Evolutionary conservation across 108 stramenopile species (phyloP), one percentile per base, ranked within the genome.

Genomic region (Cyclotella cryptica): DNA sequence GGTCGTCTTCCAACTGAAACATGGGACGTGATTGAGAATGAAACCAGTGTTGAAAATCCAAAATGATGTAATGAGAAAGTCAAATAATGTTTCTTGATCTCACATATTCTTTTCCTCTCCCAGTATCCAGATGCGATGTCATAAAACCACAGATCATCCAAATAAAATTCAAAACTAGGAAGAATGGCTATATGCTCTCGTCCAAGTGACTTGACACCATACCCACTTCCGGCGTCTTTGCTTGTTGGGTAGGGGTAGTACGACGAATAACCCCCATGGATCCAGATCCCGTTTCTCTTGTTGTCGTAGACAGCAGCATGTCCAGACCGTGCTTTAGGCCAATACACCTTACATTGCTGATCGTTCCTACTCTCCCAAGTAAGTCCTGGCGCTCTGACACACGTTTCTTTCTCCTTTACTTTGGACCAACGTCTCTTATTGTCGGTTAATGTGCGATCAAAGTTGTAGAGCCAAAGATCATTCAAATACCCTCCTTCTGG

Each of bases 381-480:
- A 8, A 66, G 65, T 14, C 93, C 91, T 11, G 90, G 88, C 17
- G 71, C 61, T 49, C 52, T 61, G 24, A 80, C 52, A 55, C 94
- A 92, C 28, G 54, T 86, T 66, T 79, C 53, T 43, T 80, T 68
- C 28, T 66, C 73, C 45, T 78, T 55, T 5, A 79, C 29, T 14
- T 84, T 63, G 27, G 27, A 30, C 58, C 58, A 59, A 10, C 71
- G 46, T 13, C 85, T 84, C 44, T 80, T 59, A 35, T 60, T 53
- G 7, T 47, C 59, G 21, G 47, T 49, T 27, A 35, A 5, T 12
- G 17, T 49, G 35, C 87, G 80, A 12, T 63, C 61, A 75, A 70
- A n/a, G n/a, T n/a, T n/a, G n/a, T n/a, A 89, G 24, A 78, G 47
- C 95, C 95, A 96, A 39, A 96, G 76, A 77, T 96, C 95, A 62